Base-by-base conservation (phyloP, 2,329 filamentous ascomycete species). In the Teratosphaeria gauchensis region DNA sequence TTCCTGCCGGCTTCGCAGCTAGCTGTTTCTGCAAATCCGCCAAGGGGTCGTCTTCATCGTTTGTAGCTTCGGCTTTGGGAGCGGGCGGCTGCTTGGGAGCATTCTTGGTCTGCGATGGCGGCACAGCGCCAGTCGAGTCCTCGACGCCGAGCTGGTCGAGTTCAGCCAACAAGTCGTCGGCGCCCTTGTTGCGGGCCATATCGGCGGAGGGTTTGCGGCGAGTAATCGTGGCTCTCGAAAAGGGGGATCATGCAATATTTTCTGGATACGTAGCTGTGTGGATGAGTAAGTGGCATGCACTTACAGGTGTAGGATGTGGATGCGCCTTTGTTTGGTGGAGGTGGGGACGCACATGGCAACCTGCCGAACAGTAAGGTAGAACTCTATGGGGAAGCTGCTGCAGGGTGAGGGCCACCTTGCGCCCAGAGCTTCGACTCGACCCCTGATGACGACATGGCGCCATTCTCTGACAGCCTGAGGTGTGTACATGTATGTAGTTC, bases 11-110 rank as follows among this genome's bases (percentile, higher is more conserved):
- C 69, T 86, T 80, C 72, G 89, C 85, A 57, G 84, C 81, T 67
- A 84, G 89, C 51, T 95, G 83, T 66, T 86, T 86, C 72, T 95
- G 90, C 61, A 97, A 83, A 67, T 96, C 92, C 62, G 91, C 91
- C 46, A 97, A 84, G 71, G 96, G 91, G 66, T 89, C 82, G 86
- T 81, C 66, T 68, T 65, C 63, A 19, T 65, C 59, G 76, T 70
- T 55, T 76, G 71, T 56, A 78, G 75, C 57, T 81, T 79, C 63
- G 28, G 54, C 33, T 12, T 33, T 57, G n/a, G 58, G 54, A 61
- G 58, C 32, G 12, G 56, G 8, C 14, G 70, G 69, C 61, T 73
- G 66, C 58, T 74, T 70, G 55, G 76, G 70, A 51, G 76, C 72
- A 56, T 79, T 75, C 57, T 81, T 79, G 63, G 24, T 46, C n/a